Conservation (phyloP, 2,329 filamentous ascomycete genomes). For the Lachnellula arida region DNA sequence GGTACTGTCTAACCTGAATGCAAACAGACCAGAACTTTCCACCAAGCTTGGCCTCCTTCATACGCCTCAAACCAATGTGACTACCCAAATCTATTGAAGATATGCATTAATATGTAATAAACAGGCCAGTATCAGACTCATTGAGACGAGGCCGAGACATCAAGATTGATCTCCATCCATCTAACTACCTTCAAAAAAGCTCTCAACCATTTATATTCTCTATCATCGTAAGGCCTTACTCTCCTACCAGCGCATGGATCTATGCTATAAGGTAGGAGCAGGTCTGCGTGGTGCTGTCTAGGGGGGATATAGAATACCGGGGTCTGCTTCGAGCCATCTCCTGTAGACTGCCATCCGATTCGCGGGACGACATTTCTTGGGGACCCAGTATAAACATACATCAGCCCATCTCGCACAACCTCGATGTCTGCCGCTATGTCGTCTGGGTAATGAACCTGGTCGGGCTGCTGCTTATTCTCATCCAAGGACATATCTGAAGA, state of each 20-base stretch:
- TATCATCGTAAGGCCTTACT: slow-evolving; percentile 5
- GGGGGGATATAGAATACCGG: background rate
- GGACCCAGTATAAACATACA: slow-evolving; percentile 8
- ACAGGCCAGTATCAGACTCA: no score
- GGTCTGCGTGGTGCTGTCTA: no score
- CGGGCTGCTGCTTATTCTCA: background rate
- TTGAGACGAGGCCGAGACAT: background rate
- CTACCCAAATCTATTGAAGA: slow-evolving; percentile 1
- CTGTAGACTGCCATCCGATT: slow-evolving; percentile 1
- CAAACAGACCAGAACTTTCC: slow-evolving; percentile 33
- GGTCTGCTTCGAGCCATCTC: background rate
- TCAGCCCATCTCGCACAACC: slow-evolving; percentile 3
- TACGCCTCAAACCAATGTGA: slow-evolving; percentile 28
- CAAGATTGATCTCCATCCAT: slow-evolving; percentile 17
- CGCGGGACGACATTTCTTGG: slow-evolving; percentile 1
- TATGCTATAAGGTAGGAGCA: background rate
- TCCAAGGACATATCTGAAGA: background rate
- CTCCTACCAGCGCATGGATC: slow-evolving; percentile 6
- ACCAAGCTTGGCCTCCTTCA: slow-evolving; percentile 28
- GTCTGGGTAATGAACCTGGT: slow-evolving; percentile 3
- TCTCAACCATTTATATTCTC: slow-evolving; percentile 16
- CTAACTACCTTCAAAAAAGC: slow-evolving; percentile 15
- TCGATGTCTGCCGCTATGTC: slow-evolving; percentile 1
- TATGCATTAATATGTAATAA: no score
- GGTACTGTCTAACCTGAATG: slow-evolving; percentile 15